Evolutionary conservation across 2,329 filamentous ascomycete genomes (phyloP), one percentile per base, ranked within the genome.

Genomic region (Zalaria sp.): DNA sequence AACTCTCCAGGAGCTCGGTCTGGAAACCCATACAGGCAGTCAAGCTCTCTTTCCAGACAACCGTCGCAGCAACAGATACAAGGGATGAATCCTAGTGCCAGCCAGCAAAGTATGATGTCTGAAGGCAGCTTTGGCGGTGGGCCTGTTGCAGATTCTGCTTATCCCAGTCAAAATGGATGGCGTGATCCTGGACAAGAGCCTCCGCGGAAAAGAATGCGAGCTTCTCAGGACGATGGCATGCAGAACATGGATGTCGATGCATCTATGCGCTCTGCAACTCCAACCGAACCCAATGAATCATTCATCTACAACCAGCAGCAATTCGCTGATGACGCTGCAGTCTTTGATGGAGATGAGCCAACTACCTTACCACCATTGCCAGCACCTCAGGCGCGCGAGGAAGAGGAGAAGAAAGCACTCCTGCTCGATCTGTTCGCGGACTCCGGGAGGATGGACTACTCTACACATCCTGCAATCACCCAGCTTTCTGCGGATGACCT

Each of bases 241-340:
- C 54, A 54, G 9, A 47, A 43, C 34, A 39, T 58, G 25, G 53
- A 55, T n/a, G 40, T 78, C 34, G 73, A 73, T 43, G 53, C 69
- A 4, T 75, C 53, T 61, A 79, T 69, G 75, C 79, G 47, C 65
- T 82, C 63, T 39, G 60, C 60, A 9, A 85, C 83, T 2, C 83
- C 83, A 0, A 89, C 83, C 0, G 83, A 88, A 52, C 79, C 81
- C 3, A 86, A 83, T 54, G 82, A 87, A 50, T 87, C 83, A 2
- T 88, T 89, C 56, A 63, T 80, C 37, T 84, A 84, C 51, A 71
- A 71, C 0, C 71, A 48, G 35, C 53, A 65, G 56, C 58, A 69
- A 63, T 46, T 40, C 27, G 41, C 53, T 25, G 49, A 56, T 43
- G 52, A 53, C 35, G 57, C 56, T 9, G 49, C 48, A 2, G 47